phyloP scores from a whole-genome alignment of 306 rosid genomes.

The Echinosophora koreensis region DNA sequence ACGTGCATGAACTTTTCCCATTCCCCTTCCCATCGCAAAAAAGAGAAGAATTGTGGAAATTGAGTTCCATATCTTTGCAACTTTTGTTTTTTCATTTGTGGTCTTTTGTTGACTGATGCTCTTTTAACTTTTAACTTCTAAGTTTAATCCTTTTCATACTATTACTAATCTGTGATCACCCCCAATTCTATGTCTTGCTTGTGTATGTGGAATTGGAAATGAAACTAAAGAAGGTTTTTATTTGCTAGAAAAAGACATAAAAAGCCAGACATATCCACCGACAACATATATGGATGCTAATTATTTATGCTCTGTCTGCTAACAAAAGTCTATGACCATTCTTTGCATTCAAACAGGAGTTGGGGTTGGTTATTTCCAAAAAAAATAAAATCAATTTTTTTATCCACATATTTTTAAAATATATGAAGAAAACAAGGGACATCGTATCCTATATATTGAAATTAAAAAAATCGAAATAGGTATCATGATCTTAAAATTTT shows the following conservation, averaged over 20 bases:
- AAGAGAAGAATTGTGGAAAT: constrained; percentile 3
- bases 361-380: too few species aligned
- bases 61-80: not conserved
- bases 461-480: too few species aligned
- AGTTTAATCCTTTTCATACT: not conserved
- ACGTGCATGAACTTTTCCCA: constrained; percentile 49
- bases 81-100: not conserved
- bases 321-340: too few species aligned
- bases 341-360: too few species aligned
- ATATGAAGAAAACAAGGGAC: too few species aligned
- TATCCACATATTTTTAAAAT: too few species aligned
- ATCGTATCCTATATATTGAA: too few species aligned
- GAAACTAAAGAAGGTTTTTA: not conserved
- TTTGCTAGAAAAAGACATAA: not conserved
- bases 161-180: not conserved
- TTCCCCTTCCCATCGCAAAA: constrained; percentile 11
- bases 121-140: not conserved
- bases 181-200: not conserved
- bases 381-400: too few species aligned
- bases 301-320: not conserved
- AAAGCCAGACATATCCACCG: constrained; percentile 20
- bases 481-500: not conserved
- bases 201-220: not conserved
- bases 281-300: constrained; percentile 2
- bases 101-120: not conserved